These are phyloP conservation scores for Crithidia brevicula DNA, from an alignment of 208 protist species.

Conservation along the genomic window DNA sequence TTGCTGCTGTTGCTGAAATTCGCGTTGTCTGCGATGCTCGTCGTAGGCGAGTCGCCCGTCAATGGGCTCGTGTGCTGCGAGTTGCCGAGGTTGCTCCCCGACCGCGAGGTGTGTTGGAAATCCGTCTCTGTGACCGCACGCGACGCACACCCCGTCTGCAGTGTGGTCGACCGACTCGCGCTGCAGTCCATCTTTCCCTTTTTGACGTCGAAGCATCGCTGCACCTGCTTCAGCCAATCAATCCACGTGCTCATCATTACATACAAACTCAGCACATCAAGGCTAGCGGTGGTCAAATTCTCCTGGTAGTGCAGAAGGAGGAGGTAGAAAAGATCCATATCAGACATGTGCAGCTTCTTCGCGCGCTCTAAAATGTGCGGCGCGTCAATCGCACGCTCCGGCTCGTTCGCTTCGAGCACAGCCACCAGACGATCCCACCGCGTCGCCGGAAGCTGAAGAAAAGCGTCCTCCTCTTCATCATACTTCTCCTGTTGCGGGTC, in stretches of 20 bases:
- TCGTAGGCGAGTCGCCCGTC: not conserved
- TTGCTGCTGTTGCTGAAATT: not conserved
- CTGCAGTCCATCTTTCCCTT: conserved; percentile 14
- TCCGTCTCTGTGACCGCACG: not conserved
- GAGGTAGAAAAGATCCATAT: conserved; percentile 55
- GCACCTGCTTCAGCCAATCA: conserved; percentile 38
- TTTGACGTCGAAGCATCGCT: conserved; percentile 30
- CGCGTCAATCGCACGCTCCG: conserved; percentile 53
- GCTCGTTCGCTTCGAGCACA: conserved; percentile 53
- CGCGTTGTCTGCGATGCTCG: too few species aligned
- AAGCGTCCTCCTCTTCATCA: not conserved
- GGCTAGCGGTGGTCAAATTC: conserved; percentile 18
- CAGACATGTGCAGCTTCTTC: conserved; percentile 40
- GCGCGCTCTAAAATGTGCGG: conserved; percentile 51
- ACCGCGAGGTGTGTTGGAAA: conserved; percentile 6
- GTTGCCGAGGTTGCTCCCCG: conserved; percentile 6
- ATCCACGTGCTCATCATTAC: conserved; percentile 54
- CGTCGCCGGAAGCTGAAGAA: conserved; percentile 32
- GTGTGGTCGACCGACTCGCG: not conserved
- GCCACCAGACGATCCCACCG: conserved; percentile 61
- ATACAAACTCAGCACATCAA: conserved; percentile 43
- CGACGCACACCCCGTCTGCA: not conserved
- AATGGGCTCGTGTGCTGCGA: not conserved
- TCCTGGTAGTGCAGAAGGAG: conserved; percentile 51
- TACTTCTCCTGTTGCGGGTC: not conserved